Percentiles rank a stretch among this genome's conserved stretches.
Evolutionary conservation across 2,329 filamentous ascomycete genomes (phyloP).

Genomic region (Aspergillus sergii): DNA sequence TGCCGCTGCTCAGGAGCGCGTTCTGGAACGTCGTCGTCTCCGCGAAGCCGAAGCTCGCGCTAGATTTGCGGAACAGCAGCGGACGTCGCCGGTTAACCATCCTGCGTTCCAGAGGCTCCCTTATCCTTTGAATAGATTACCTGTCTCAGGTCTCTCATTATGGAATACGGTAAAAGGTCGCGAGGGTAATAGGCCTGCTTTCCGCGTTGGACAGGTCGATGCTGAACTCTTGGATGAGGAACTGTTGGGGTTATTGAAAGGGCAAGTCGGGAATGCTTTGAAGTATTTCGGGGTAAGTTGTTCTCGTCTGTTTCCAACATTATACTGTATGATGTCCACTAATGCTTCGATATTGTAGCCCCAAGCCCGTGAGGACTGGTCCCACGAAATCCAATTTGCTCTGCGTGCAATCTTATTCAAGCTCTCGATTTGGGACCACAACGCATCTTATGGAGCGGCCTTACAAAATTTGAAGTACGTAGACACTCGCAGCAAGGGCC

Average conservation of each 20-base stretch:
- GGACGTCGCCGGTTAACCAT: slow-evolving; percentile 54
- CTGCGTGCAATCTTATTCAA: slow-evolving; percentile 87
- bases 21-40: slow-evolving; percentile 76
- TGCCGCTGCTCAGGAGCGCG: slow-evolving; percentile 83
- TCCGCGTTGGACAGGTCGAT: slow-evolving; percentile 93
- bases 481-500: slow-evolving; percentile 70
- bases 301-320: neutral
- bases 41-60: slow-evolving; percentile 69
- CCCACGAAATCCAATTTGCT: slow-evolving; percentile 76
- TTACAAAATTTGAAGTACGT: slow-evolving; percentile 90
- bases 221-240: slow-evolving; percentile 94
- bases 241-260: slow-evolving; percentile 79
- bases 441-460: slow-evolving; percentile 90
- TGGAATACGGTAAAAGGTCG: slow-evolving; percentile 75
- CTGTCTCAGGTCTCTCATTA: slow-evolving; percentile 45
- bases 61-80: slow-evolving; percentile 48
- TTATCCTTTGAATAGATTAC: slow-evolving; percentile 63
- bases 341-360: slow-evolving; percentile 33
- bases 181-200: slow-evolving; percentile 79
- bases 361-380: slow-evolving; percentile 82
- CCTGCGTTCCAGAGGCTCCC: slow-evolving; percentile 61
- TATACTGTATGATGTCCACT: slow-evolving; percentile 1
- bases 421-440: slow-evolving; percentile 93
- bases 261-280: slow-evolving; percentile 82
- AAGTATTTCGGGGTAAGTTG: slow-evolving; percentile 75